phyloP scores from a whole-genome alignment of 331 rosid genomes.

The Acacia pycnantha region DNA sequence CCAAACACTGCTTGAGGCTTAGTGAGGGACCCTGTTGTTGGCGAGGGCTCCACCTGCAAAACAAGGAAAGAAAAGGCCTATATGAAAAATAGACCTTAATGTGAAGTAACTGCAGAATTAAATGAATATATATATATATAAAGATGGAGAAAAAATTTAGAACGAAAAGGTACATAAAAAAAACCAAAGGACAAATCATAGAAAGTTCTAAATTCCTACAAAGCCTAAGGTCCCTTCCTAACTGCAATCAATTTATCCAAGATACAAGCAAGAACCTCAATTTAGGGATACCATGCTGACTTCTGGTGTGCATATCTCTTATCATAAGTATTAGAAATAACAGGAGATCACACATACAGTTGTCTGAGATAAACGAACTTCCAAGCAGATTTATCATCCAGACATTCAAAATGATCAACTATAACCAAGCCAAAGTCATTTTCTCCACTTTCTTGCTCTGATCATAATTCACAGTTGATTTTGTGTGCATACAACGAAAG shows the following conservation, averaged over 20 bases:
- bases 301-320: neutral
- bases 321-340: neutral
- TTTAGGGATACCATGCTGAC: neutral
- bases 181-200: neutral
- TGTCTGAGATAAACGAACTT: constrained; percentile 19
- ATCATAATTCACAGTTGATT: constrained; percentile 10
- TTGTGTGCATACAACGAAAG: constrained; percentile 30
- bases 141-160: neutral
- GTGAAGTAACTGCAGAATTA: constrained; percentile 16
- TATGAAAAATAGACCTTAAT: constrained; percentile 7
- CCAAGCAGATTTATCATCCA: constrained; percentile 21
- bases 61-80: constrained; percentile 19
- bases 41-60: constrained; percentile 96
- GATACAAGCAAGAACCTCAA: constrained; percentile 20
- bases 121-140: neutral
- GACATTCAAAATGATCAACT: constrained; percentile 23
- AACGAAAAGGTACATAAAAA: neutral
- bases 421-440: constrained; percentile 26
- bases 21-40: constrained; percentile 85
- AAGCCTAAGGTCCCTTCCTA: constrained; percentile 21
- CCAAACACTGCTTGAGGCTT: constrained; percentile 61
- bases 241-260: constrained; percentile 25
- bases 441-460: constrained; percentile 9
- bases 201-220: constrained; percentile 16
- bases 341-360: constrained; percentile 30